Base-by-base conservation (phyloP, 2,329 filamentous ascomycete genomes). In the Fusarium tanahbumbuense region DNA sequence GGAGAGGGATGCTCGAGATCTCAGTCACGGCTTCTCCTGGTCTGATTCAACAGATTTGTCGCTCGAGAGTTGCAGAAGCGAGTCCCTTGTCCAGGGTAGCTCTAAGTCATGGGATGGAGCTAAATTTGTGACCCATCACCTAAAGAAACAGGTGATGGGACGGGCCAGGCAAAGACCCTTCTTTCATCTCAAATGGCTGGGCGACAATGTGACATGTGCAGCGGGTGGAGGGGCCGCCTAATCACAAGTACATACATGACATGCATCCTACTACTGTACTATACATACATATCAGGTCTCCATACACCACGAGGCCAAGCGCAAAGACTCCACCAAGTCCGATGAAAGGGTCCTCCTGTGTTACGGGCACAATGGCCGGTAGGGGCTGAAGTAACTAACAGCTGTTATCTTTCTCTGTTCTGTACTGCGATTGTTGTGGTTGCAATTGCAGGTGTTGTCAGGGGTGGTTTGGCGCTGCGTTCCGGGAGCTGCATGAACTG, bases 401-500 rank as follows among this genome's bases (percentile, higher is more conserved):
- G 46, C 40, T 64, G 44, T 70, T 53, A 48, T 56, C 55, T 41
- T 41, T 28, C 8, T 52, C 34, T 37, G 34, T n/a, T 45, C 16
- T 28, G 18, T 45, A 25, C 22, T 40, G 18, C 22, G 22, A 20
- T 46, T 23, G 49, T 27, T 42, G 34, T 53, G 23, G 37, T 25
- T 30, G n/a, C 20, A 37, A 28, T 25, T 67, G 8, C 15, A 34
- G 25, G 34, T 44, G 34, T 54, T 54, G 49, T 50, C 46, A 53
- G 64, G 64, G 58, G 30, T 40, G 34, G n/a, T 54, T 32, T 46
- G 27, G 46, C 60, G 56, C 54, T 67, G 56, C 52, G 46, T 61
- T 61, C 56, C 56, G 22, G 59, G 50, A 50, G 68, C 60, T 71
- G 68, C 68, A 71, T 71, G 68, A 72, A 71, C 68, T 69, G 64